Base-by-base conservation (phyloP, 306 rosid genomes). In the Chamaecrista fasciculata region DNA sequence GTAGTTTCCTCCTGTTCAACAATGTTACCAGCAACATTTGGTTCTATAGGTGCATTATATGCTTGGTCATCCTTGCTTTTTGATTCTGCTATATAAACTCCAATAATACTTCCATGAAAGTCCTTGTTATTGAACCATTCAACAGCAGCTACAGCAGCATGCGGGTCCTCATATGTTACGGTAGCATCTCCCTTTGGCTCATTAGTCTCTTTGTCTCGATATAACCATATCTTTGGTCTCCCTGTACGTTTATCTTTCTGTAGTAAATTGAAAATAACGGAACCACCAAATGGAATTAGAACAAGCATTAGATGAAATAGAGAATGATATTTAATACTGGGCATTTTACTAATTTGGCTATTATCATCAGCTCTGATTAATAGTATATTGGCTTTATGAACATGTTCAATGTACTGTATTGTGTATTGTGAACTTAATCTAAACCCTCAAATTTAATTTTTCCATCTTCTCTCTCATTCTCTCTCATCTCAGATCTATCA, bases 181-280 rank as follows among this genome's bases (percentile, higher is more conserved):
- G 97, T 89, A 66, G 99, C 99, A 85, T 94, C 99, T 70, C 99
- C 99, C 75, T 94, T 94, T 12, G 97, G 99, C 62, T 94, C 99
- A 81, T 88, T 79, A 23, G 96, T 91, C 81, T 73, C 86, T 81
- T 94, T 94, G 84, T 91, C 97, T 23, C 81, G 83, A 72, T 94
- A 94, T 2, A 90, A 66, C 99, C 99, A 94, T 74, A 91, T 87
- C 74, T 94, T 94, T 11, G 97, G 97, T 49, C 78, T 75, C 16
- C 99, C 97, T 4, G 99, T 91, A 24, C 99, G 90, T 77, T 94
- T 94, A 87, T 94, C 99, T 86, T 87, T 94, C 99, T 94, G 81
- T 57, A 66, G 6, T 24, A 58, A 28, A 75, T 48, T 44, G 71
- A 51, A 57, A 57, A 70, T 42, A 37, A 76, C 48, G 37, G 14